Conservation (phyloP, 163 green algal species). For the Scenedesmus sp. region DNA sequence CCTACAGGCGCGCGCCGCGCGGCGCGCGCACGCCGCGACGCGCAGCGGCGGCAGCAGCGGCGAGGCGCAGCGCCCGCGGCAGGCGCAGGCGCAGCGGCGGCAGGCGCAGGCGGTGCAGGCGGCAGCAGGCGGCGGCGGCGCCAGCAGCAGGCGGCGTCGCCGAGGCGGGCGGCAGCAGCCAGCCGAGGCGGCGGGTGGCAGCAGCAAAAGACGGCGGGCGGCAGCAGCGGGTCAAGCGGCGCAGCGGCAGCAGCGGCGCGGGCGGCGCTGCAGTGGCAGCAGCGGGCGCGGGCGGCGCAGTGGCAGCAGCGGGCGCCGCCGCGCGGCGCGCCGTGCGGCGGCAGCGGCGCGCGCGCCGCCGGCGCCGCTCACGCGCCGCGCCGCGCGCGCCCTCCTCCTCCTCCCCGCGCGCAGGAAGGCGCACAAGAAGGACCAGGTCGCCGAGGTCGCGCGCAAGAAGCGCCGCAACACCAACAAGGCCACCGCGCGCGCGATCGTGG, state of each 20-base stretch:
- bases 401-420: constrained; percentile 69
- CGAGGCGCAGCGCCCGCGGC: too few relatives aligned
- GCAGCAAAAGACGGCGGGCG: too few relatives aligned
- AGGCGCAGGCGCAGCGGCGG: neutral
- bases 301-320: neutral
- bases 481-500: constrained; percentile 82
- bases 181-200: neutral
- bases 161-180: neutral
- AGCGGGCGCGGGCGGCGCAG: neutral
- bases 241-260: neutral
- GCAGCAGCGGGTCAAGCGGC: neutral
- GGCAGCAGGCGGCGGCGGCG: neutral
- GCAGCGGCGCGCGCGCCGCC: too few relatives aligned
- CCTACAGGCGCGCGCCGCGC: constrained; percentile 77
- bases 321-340: too few relatives aligned
- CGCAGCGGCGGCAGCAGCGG: neutral
- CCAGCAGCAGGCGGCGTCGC: neutral
- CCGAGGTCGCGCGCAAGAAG: constrained; percentile 90
- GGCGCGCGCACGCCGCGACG: neutral
- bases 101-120: neutral
- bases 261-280: neutral
- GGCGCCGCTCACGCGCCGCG: too few relatives aligned
- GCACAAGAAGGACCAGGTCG: constrained; percentile 95
- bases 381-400: neutral
- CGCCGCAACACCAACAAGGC: constrained; percentile 72